Conservation (phyloP, 768 basidiomycete genomes). For the Saitozyma sp. region DNA sequence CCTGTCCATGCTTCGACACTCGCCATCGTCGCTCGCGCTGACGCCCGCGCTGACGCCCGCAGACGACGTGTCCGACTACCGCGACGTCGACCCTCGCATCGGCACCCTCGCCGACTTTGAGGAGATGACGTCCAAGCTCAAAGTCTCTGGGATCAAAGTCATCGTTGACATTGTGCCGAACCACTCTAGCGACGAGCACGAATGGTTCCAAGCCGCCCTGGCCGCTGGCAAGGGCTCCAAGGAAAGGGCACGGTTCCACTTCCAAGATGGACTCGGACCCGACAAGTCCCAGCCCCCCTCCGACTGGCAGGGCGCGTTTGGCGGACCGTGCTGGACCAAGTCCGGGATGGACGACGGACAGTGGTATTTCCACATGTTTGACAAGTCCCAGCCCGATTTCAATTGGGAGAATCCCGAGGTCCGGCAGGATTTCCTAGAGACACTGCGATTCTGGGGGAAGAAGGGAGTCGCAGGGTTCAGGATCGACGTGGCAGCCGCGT, state of each 20-base stretch:
- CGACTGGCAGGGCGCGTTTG: slow-evolving; percentile 26
- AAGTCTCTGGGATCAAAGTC: slow-evolving; percentile 13
- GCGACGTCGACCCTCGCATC: slow-evolving; percentile 14
- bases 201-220: slow-evolving; percentile 18
- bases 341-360: slow-evolving; percentile 19
- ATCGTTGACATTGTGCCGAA: slow-evolving; percentile 23
- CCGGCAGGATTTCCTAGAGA: slow-evolving; percentile 1
- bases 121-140: slow-evolving; percentile 10
- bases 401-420: slow-evolving; percentile 30
- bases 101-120: slow-evolving; percentile 20
- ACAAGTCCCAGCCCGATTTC: slow-evolving; percentile 27
- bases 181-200: slow-evolving; percentile 13
- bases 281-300: slow-evolving; percentile 10
- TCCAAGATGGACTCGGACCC: neutral
- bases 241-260: slow-evolving; percentile 2
- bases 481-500: slow-evolving; percentile 3
- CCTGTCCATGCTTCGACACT: neutral
- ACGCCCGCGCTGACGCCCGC: neutral
- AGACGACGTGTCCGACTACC: slow-evolving; percentile 24
- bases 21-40: neutral
- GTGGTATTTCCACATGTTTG: slow-evolving; percentile 22
- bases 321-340: slow-evolving; percentile 24
- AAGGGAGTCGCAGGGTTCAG: slow-evolving; percentile 9
- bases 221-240: neutral
- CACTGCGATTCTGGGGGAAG: slow-evolving; percentile 3